Conservation (phyloP, 805 yeast genomes). For the Wickerhamiella dianesei region DNA sequence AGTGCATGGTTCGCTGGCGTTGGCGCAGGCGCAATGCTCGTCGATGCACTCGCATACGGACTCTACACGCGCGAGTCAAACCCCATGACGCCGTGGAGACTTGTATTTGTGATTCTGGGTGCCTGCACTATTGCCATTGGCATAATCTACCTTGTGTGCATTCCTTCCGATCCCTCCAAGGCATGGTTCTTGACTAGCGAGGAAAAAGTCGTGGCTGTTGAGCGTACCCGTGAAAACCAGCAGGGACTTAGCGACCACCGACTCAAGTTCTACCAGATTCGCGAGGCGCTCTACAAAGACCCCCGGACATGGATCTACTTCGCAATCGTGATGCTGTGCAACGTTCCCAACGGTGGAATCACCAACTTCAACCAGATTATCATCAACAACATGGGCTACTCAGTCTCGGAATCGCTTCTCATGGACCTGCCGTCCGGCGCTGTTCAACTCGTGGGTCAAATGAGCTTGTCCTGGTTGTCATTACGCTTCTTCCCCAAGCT, state of each 20-base stretch:
- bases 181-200: slow-evolving; percentile 27
- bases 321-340: slow-evolving; percentile 28
- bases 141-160: slow-evolving; percentile 31
- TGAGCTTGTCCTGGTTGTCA: slow-evolving; percentile 6
- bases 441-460: slow-evolving; percentile 24
- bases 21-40: slow-evolving; percentile 32
- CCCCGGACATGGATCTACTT: slow-evolving; percentile 37
- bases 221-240: slow-evolving; percentile 39
- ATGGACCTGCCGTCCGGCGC: slow-evolving; percentile 35
- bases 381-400: slow-evolving; percentile 33
- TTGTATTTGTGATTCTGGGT: slow-evolving; percentile 48
- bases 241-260: slow-evolving; percentile 45
- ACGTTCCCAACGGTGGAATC: slow-evolving; percentile 44
- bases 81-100: slow-evolving; percentile 35
- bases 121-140: slow-evolving; percentile 42
- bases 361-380: slow-evolving; percentile 37
- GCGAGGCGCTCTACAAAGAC: slow-evolving; percentile 37
- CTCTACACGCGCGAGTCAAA: slow-evolving; percentile 6
- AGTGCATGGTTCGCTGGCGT: slow-evolving; percentile 32
- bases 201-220: slow-evolving; percentile 37
- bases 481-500: slow-evolving; percentile 2
- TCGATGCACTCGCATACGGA: slow-evolving; percentile 19
- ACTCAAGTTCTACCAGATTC: slow-evolving; percentile 42
- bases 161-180: slow-evolving; percentile 44
- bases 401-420: slow-evolving; percentile 28